Percentiles rank a stretch among this genome's conserved stretches.
phyloP scores from a whole-genome alignment of 805 yeast species.

The Yamadazyma sp. region DNA sequence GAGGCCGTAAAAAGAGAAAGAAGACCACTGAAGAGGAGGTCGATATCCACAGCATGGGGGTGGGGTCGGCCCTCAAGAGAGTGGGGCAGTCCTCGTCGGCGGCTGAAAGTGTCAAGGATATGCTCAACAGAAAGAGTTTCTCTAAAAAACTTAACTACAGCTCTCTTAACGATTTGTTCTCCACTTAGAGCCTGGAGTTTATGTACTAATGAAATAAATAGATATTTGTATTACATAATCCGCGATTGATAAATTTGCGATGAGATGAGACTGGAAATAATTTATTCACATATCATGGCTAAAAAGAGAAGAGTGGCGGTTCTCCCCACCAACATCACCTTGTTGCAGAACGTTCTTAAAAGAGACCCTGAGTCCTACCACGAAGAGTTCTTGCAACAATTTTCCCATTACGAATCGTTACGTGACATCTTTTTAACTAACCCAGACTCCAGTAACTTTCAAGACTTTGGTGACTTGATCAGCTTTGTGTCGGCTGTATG shows the following conservation, averaged over 20 bases:
- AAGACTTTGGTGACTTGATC: constrained; percentile 74
- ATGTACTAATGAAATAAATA: neutral
- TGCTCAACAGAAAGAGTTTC: constrained; percentile 72
- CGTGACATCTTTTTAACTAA: constrained; percentile 82
- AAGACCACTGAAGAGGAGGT: constrained; percentile 18
- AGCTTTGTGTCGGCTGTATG: constrained; percentile 94
- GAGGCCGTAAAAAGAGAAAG: constrained; percentile 43
- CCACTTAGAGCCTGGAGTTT: neutral
- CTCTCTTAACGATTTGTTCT: constrained; percentile 33
- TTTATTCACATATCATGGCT: constrained; percentile 52
- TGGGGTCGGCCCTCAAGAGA: constrained; percentile 31
- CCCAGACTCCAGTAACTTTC: constrained; percentile 52
- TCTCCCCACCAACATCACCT: constrained; percentile 86
- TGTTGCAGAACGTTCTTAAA: constrained; percentile 87
- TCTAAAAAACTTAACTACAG: constrained; percentile 90
- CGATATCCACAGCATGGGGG: constrained; percentile 28
- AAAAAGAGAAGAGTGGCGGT: constrained; percentile 89
- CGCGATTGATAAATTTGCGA: constrained; percentile 9
- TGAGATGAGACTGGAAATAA: constrained; percentile 10
- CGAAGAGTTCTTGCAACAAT: constrained; percentile 92
- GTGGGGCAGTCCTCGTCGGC: constrained; percentile 55
- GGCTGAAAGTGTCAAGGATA: constrained; percentile 74
- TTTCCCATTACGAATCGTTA: constrained; percentile 86
- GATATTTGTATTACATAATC: constrained; percentile 1
- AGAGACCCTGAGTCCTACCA: constrained; percentile 92